phyloP scores from a whole-genome alignment of 139 green algal species.

The Pseudopediastrum boryanum region DNA sequence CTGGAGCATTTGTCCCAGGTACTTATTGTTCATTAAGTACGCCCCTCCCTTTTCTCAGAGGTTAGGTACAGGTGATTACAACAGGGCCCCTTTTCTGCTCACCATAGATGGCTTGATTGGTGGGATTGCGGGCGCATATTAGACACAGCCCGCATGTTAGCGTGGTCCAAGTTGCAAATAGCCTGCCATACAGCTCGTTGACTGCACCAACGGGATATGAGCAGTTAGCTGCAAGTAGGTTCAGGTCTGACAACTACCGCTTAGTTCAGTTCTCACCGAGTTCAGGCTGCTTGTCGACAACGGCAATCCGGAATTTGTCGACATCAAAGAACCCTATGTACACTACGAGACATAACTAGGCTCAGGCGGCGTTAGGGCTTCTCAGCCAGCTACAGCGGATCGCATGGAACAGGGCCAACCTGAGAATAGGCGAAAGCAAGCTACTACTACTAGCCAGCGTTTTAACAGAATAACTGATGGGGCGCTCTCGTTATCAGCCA shows the following conservation, averaged over 20 bases:
- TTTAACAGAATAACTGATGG: slow-evolving; percentile 19
- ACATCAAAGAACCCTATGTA: slow-evolving; percentile 73
- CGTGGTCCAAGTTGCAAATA: slow-evolving; percentile 86
- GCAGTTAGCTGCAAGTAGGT: not conserved
- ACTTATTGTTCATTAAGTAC: not conserved
- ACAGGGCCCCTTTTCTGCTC: not conserved
- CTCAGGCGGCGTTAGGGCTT: not conserved
- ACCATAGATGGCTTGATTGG: slow-evolving; percentile 79
- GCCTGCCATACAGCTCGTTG: slow-evolving; percentile 74
- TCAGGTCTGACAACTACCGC: not conserved
- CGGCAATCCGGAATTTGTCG: slow-evolving; percentile 66
- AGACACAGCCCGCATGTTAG: slow-evolving; percentile 84
- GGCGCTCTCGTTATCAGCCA: not conserved
- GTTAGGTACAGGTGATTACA: not conserved
- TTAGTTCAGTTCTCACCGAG: too few species aligned
- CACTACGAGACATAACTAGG: slow-evolving; percentile 49
- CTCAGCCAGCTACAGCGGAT: not conserved
- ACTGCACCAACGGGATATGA: slow-evolving; percentile 58
- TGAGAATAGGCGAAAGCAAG: slow-evolving; percentile 73
- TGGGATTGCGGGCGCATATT: slow-evolving; percentile 76
- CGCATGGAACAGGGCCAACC: slow-evolving; percentile 43
- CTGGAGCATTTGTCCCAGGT: not conserved
- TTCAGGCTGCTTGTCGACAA: slow-evolving; percentile 71
- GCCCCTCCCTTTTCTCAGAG: not conserved
- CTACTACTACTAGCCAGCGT: slow-evolving; percentile 82